Conservation (phyloP, 2,329 filamentous ascomycete genomes). For the Tolypocladium amazonense region DNA sequence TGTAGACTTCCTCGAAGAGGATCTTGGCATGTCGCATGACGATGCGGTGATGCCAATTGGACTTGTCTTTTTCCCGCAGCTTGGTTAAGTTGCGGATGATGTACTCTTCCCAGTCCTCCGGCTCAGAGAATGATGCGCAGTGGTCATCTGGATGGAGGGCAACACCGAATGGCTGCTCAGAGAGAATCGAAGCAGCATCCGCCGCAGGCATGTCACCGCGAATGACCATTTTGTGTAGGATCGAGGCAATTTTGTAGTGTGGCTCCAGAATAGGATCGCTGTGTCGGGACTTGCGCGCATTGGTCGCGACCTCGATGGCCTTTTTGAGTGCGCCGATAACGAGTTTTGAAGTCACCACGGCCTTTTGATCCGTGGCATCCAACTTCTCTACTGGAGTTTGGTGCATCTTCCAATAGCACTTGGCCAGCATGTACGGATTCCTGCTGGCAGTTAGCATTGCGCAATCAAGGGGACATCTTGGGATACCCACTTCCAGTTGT, state of each 20-base stretch:
- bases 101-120: conserved; percentile 51
- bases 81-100: conserved; percentile 40
- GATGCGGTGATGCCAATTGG: conserved; percentile 92
- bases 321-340: conserved; percentile 40
- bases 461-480: background rate
- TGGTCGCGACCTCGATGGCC: conserved; percentile 38
- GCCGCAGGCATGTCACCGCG: conserved; percentile 35
- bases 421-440: conserved; percentile 50
- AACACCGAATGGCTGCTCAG: conserved; percentile 43
- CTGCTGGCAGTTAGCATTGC: conserved; percentile 20
- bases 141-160: conserved; percentile 20
- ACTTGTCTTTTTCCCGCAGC: conserved; percentile 67
- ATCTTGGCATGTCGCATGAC: conserved; percentile 60
- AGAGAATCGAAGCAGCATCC: conserved; percentile 40
- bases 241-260: conserved; percentile 80
- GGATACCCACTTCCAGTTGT: conserved; percentile 43
- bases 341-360: conserved; percentile 20
- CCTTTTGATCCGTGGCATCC: conserved; percentile 28
- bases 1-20: conserved; percentile 34
- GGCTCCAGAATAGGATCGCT: conserved; percentile 79
- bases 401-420: conserved; percentile 56
- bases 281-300: conserved; percentile 42
- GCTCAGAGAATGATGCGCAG: conserved; percentile 23
- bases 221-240: conserved; percentile 71
- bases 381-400: conserved; percentile 34